Percentiles rank a stretch among this genome's conserved stretches.
Evolutionary conservation across 306 rosid genomes (phyloP).

Genomic region (Trifolium repens): DNA sequence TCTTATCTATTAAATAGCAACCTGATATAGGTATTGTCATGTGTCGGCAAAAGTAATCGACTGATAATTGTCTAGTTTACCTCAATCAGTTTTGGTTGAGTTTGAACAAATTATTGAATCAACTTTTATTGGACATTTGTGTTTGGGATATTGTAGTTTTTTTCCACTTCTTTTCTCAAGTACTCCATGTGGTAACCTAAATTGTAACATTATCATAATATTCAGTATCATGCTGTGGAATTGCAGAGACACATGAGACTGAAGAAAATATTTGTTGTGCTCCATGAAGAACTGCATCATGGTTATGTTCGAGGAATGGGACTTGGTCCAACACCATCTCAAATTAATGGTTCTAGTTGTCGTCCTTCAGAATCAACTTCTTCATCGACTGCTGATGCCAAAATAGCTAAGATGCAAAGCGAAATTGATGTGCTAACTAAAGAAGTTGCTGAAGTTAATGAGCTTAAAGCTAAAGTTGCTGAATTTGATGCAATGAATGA

Average conservation of each 20-base stretch:
- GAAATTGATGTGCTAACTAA: too few relatives aligned
- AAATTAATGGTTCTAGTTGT: too few relatives aligned
- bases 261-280: constrained; percentile 88
- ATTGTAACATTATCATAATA: constrained; percentile 15
- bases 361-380: too few relatives aligned
- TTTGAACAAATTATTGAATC: constrained; percentile 29
- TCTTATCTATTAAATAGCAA: neutral
- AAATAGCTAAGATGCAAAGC: too few relatives aligned
- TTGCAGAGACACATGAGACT: constrained; percentile 90
- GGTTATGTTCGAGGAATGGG: too few relatives aligned
- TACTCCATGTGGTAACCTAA: constrained; percentile 25
- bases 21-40: neutral
- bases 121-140: constrained; percentile 14
- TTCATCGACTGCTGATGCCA: too few relatives aligned
- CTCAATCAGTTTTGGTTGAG: constrained; percentile 17
- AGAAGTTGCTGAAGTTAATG: too few relatives aligned
- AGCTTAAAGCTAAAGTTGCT: too few relatives aligned
- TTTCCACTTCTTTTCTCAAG: neutral
- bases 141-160: constrained; percentile 11
- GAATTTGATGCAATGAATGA: too few relatives aligned
- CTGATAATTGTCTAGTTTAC: neutral
- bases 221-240: constrained; percentile 33
- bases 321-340: too few relatives aligned
- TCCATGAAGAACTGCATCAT: constrained; percentile 80
- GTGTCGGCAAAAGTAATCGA: neutral